Evolutionary conservation across 2,329 filamentous ascomycete species (phyloP).

Genomic region (Tolypocladium tundrense): DNA sequence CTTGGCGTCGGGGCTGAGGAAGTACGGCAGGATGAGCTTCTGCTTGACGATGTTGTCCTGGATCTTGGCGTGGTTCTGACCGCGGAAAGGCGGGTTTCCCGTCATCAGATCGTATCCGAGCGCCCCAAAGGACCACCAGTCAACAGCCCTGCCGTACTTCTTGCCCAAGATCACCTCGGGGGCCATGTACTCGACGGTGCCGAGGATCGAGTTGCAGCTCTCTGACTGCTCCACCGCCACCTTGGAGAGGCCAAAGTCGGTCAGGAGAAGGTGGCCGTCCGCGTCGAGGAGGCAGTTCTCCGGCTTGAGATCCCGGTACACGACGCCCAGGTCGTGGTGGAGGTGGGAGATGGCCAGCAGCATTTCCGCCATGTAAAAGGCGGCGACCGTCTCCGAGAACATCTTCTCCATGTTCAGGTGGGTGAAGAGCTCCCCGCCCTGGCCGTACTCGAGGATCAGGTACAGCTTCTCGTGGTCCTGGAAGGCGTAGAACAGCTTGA

Average conservation of each 20-base stretch:
- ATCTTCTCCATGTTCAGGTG: slow-evolving; percentile 89
- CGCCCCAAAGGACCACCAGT: slow-evolving; percentile 98
- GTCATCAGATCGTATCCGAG: slow-evolving; percentile 89
- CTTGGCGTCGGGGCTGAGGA: slow-evolving; percentile 82
- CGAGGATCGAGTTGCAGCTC: slow-evolving; percentile 78
- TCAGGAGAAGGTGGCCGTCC: slow-evolving; percentile 85
- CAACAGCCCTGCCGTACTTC: slow-evolving; percentile 86
- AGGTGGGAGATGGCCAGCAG: slow-evolving; percentile 87
- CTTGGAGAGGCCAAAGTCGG: slow-evolving; percentile 95
- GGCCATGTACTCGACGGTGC: slow-evolving; percentile 98
- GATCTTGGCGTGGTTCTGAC: slow-evolving; percentile 86
- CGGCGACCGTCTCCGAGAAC: slow-evolving; percentile 80
- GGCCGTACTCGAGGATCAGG: slow-evolving; percentile 92
- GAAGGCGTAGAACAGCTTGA: slow-evolving; percentile 97
- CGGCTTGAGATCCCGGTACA: slow-evolving; percentile 95
- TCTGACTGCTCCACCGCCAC: slow-evolving; percentile 62
- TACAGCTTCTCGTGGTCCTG: slow-evolving; percentile 98
- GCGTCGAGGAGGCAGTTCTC: slow-evolving; percentile 93
- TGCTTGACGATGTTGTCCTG: slow-evolving; percentile 93
- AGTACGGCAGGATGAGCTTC: slow-evolving; percentile 83
- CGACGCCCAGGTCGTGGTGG: slow-evolving; percentile 82
- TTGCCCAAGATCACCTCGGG: slow-evolving; percentile 85
- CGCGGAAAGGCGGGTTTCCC: slow-evolving; percentile 81
- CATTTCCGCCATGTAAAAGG: slow-evolving; percentile 99
- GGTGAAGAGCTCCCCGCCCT: slow-evolving; percentile 94